These are phyloP conservation scores for Mycena albidolilacea DNA, from an alignment of 768 basidiomycete genomes.

Conservation along the genomic window DNA sequence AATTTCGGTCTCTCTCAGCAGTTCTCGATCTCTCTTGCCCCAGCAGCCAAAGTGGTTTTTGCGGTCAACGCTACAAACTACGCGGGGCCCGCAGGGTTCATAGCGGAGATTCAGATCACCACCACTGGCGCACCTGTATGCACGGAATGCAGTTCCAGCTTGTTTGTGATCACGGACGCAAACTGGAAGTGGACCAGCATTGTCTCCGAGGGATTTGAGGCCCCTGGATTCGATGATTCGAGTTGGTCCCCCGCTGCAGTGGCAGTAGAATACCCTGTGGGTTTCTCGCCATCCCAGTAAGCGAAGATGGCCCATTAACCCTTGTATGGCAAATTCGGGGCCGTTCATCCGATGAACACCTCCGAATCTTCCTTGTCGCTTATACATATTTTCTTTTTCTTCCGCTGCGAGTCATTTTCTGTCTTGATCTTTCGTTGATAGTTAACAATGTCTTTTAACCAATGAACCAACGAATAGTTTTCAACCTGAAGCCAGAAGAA, in stretches of 20 bases:
- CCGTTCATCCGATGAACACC: too few relatives aligned
- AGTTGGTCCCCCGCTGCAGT: conserved; percentile 41
- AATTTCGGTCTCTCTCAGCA: conserved; percentile 32
- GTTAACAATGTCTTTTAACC: too few relatives aligned
- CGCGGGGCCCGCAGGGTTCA: conserved; percentile 37
- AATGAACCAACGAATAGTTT: too few relatives aligned
- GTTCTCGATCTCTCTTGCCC: conserved; percentile 28
- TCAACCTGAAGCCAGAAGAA: too few relatives aligned
- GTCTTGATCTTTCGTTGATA: too few relatives aligned
- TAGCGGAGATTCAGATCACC: conserved; percentile 40
- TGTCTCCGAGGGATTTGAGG: conserved; percentile 30
- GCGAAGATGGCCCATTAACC: too few relatives aligned
- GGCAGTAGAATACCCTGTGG: too few relatives aligned
- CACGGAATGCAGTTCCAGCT: conserved; percentile 29
- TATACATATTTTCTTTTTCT: too few relatives aligned
- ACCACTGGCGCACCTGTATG: conserved; percentile 15
- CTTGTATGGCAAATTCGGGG: too few relatives aligned
- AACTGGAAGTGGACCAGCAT: conserved; percentile 44
- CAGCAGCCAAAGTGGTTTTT: conserved; percentile 37
- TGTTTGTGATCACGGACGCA: conserved; percentile 40
- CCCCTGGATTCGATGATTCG: conserved; percentile 39
- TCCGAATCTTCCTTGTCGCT: too few relatives aligned
- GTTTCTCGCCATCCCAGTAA: too few relatives aligned
- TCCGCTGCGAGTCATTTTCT: too few relatives aligned
- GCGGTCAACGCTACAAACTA: conserved; percentile 33